phyloP scores from a whole-genome alignment of 2,329 filamentous ascomycete species.

The Beauveria pseudobassiana region DNA sequence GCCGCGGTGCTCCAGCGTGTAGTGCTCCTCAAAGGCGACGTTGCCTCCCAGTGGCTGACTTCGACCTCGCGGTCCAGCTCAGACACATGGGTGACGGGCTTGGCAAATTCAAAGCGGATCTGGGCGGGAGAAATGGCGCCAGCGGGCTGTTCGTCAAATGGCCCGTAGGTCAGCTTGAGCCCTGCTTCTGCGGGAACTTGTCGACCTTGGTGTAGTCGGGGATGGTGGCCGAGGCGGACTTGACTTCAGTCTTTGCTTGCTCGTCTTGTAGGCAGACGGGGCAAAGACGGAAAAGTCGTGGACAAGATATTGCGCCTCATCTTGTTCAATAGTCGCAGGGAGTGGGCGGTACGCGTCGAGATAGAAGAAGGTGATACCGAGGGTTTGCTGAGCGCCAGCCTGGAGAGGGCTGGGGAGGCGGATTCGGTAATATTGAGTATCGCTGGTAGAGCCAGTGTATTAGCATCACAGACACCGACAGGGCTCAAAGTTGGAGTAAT shows the following conservation, averaged over 20 bases:
- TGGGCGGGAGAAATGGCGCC: slow-evolving; percentile 64
- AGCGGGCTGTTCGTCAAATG: slow-evolving; percentile 75
- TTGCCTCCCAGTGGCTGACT: slow-evolving; percentile 97
- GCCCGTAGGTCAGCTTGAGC: slow-evolving; percentile 82
- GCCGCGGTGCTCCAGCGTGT: slow-evolving; percentile 79
- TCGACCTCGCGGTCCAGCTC: slow-evolving; percentile 85
- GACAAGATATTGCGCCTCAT: slow-evolving; percentile 76
- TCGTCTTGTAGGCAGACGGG: slow-evolving; percentile 73
- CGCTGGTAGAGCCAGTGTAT: slow-evolving; percentile 36
- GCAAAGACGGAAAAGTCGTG: slow-evolving; percentile 82
- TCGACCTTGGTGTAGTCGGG: slow-evolving; percentile 78
- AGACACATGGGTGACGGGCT: slow-evolving; percentile 74
- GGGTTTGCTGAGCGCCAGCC: slow-evolving; percentile 70
- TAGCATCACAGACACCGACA: slow-evolving; percentile 7
- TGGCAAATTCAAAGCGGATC: slow-evolving; percentile 92
- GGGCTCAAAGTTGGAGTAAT: slow-evolving; percentile 2
- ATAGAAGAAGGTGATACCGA: slow-evolving; percentile 78
- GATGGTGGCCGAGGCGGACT: slow-evolving; percentile 69
- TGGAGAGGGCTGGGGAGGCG: slow-evolving; percentile 68
- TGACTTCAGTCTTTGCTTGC: slow-evolving; percentile 95
- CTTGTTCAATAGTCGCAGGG: slow-evolving; percentile 74
- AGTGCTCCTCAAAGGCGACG: slow-evolving; percentile 87
- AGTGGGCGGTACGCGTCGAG: slow-evolving; percentile 74
- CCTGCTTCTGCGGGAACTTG: slow-evolving; percentile 69
- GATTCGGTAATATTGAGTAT: slow-evolving; percentile 77